Base-by-base conservation (phyloP, 371 early-diverging fungal genomes). In the Funneliformis caledonium region DNA sequence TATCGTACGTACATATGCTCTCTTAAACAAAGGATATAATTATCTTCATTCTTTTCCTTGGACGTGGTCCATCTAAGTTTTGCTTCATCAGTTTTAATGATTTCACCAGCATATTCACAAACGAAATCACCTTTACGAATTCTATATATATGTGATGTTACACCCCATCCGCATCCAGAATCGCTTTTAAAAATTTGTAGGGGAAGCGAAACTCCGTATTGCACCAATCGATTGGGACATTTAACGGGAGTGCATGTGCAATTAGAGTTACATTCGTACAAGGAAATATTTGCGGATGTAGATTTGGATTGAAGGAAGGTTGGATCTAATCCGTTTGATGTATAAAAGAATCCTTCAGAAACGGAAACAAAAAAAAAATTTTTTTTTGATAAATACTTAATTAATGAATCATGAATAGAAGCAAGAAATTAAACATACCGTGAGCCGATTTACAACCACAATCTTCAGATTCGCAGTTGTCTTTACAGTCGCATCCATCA, bases 171-270 rank as follows among this genome's bases (percentile, higher is more conserved):
- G 52, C 90, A 89, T 5, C 26, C 50, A 37, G 31, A 11, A 0
- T 33, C 50, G 22, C 88, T 89, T 77, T 90, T 86, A 79, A 89
- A 91, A 9, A 94, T 87, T 79, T 88, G 87, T 8, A 93, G 69
- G 7, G 87, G 83, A 7, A 90, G 79, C 2, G 82, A 81, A 6
- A 91, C 82, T 1, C 93, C 93, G 56, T 84, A 83, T 78, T 95
- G 94, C 12, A 94, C 91, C 4, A 93, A 88, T 42, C 93, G 87
- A 59, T 93, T 92, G 1, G 72, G 78, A 83, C 96, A 96, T 3
- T 78, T 48, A 37, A 0, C 10, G 0, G 65, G 50, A 11, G 84
- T 85, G 81, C 96, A 96, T n/a, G 73, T 80, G 82, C 96, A 96
- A 5, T 64, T 56, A 1, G 80, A 74, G 48, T 91, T 92, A 80